phyloP scores from a whole-genome alignment of 345 rosid species.

The Brassica juncea region DNA sequence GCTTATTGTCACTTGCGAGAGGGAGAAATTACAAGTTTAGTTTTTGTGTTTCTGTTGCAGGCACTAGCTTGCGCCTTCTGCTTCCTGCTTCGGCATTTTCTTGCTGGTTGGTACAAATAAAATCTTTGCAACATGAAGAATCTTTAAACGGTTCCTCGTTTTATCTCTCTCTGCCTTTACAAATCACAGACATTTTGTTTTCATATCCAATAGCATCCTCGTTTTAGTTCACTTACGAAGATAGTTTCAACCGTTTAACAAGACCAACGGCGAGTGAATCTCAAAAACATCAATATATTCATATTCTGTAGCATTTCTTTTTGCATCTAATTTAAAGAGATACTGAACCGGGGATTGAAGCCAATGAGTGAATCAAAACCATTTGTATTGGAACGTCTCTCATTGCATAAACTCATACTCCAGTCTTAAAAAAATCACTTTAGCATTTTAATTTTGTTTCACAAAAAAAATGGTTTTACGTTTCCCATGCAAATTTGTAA shows the following conservation, averaged over 20 bases:
- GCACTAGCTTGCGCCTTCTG: slow-evolving; percentile 82
- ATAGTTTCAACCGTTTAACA: neutral
- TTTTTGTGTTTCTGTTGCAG: slow-evolving; percentile 41
- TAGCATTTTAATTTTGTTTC: too few relatives aligned
- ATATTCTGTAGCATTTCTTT: neutral
- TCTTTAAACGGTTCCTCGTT: neutral
- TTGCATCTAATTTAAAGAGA: neutral
- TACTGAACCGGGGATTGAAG: neutral
- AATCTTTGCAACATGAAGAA: slow-evolving; percentile 13
- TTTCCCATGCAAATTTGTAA: too few relatives aligned
- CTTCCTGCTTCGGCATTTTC: slow-evolving; percentile 74
- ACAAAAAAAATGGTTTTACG: too few relatives aligned
- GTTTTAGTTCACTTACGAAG: slow-evolving; percentile 10
- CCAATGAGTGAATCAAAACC: neutral
- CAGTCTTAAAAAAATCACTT: too few relatives aligned
- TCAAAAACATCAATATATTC: neutral
- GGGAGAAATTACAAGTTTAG: neutral
- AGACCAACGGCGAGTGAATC: slow-evolving; percentile 2
- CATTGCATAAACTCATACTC: neutral
- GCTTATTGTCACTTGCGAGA: neutral
- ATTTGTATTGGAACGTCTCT: neutral
- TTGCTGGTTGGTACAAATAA: slow-evolving; percentile 96
- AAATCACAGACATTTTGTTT: slow-evolving; percentile 17
- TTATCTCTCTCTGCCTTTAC: neutral
- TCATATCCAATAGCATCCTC: neutral